Evolutionary conservation across 345 rosid species (phyloP).

Genomic region (Cardamine occulta): DNA sequence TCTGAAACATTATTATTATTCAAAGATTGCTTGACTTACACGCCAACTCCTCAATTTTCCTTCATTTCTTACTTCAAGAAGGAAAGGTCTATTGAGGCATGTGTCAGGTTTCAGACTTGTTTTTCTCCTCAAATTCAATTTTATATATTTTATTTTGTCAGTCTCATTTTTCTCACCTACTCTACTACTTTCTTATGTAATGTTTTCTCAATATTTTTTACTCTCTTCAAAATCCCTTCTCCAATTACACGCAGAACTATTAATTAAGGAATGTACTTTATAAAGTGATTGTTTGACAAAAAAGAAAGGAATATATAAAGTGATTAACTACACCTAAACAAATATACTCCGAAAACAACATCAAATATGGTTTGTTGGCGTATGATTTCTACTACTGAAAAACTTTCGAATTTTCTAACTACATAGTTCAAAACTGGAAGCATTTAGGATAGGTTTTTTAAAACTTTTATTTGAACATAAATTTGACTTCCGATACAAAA

Average conservation of each 20-base stretch:
- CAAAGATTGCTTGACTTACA: constrained; percentile 44
- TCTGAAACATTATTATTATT: constrained; percentile 36
- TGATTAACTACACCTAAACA: too few relatives aligned
- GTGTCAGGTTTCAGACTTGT: constrained; percentile 48
- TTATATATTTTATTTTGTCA: constrained; percentile 13
- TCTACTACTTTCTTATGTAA: constrained; percentile 30
- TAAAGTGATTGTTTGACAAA: too few relatives aligned
- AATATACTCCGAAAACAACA: too few relatives aligned
- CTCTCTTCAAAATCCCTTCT: constrained; percentile 14
- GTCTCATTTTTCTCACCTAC: constrained; percentile 39
- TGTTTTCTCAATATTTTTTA: constrained; percentile 1
- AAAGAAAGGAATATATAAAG: too few relatives aligned
- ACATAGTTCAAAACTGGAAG: neutral
- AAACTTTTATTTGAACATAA: neutral
- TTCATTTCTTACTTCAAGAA: constrained; percentile 43
- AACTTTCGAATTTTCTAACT: too few relatives aligned
- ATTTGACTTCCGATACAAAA: neutral
- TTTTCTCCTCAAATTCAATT: constrained; percentile 30
- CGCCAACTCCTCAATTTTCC: constrained; percentile 36
- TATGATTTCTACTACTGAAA: too few relatives aligned
- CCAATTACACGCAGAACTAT: too few relatives aligned
- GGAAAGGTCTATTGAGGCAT: constrained; percentile 44
- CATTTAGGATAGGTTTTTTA: neutral
- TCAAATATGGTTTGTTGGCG: too few relatives aligned
- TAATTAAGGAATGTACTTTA: too few relatives aligned